Conservation (phyloP, 2,329 filamentous ascomycete species). For the Penicillium sp. region DNA sequence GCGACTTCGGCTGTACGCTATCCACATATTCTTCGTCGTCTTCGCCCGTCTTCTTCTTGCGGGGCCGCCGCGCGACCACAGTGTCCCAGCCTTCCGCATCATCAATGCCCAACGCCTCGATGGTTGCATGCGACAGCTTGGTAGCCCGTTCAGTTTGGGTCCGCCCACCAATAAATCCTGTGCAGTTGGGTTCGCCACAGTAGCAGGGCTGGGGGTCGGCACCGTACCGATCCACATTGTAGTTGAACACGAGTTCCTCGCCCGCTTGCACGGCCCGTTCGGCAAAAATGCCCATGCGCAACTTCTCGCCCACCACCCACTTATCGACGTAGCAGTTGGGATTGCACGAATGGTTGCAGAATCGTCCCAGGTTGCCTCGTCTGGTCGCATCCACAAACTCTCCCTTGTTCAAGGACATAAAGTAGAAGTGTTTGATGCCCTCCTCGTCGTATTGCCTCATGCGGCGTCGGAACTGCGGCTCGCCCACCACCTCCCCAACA, state of each 20-base stretch:
- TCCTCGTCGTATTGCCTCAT: constrained; percentile 94
- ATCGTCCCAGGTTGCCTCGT: constrained; percentile 90
- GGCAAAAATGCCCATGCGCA: constrained; percentile 98
- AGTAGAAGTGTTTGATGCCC: constrained; percentile 99
- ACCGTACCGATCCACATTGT: constrained; percentile 97
- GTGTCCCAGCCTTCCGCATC: constrained; percentile 91
- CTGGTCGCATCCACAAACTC: constrained; percentile 98
- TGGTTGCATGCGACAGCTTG: constrained; percentile 81
- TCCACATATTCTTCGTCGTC: constrained; percentile 96
- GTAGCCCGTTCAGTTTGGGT: constrained; percentile 95
- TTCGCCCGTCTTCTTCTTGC: constrained; percentile 87
- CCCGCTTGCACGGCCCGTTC: constrained; percentile 78
- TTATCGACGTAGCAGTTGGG: constrained; percentile 99
- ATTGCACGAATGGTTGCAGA: constrained; percentile 99
- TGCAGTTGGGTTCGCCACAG: constrained; percentile 90
- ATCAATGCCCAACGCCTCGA: constrained; percentile 94
- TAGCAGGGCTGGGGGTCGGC: constrained; percentile 96
- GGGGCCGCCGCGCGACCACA: constrained; percentile 79
- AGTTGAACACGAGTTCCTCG: constrained; percentile 97
- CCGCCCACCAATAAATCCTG: constrained; percentile 94
- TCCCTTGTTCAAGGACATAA: constrained; percentile 95
- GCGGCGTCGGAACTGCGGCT: constrained; percentile 79
- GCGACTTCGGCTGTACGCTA: constrained; percentile 72
- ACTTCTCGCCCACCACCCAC: constrained; percentile 95
- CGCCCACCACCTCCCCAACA: constrained; percentile 96